Conservation (phyloP, 192 early-diverging fungal species). For the Linnemannia hyalina region DNA sequence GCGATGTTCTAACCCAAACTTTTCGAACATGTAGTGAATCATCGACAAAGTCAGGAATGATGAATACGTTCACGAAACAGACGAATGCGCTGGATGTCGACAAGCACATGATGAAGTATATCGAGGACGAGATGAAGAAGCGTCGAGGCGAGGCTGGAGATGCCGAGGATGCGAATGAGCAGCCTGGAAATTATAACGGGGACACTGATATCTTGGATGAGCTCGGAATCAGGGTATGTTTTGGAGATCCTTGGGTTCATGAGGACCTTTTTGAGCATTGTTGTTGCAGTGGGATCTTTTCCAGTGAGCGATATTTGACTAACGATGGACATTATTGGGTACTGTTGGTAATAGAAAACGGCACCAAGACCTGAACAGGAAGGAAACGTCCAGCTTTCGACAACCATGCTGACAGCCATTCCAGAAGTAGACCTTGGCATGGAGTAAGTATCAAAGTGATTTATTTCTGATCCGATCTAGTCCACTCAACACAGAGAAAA, state of each 20-base stretch:
- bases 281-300: not conserved
- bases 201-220: constrained; percentile 55
- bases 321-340: not conserved
- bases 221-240: constrained; percentile 45
- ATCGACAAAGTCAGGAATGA: constrained; percentile 52
- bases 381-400: constrained; percentile 88
- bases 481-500: not conserved
- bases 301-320: not conserved
- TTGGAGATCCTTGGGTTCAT: not conserved
- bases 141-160: constrained; percentile 56
- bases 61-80: constrained; percentile 78
- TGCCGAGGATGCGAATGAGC: constrained; percentile 50
- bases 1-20: constrained; percentile 37
- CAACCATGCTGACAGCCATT: constrained; percentile 91
- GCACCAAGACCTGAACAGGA: constrained; percentile 78
- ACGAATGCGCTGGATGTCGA: constrained; percentile 84
- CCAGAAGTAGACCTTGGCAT: constrained; percentile 93
- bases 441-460: constrained; percentile 60
- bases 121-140: constrained; percentile 82
- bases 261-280: constrained; percentile 22
- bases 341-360: constrained; percentile 51
- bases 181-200: constrained; percentile 25
- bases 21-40: not conserved
- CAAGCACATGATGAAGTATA: constrained; percentile 90
- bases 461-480: constrained; percentile 5